Percentiles rank a stretch among this genome's conserved stretches.
Evolutionary conservation across 2,329 filamentous ascomycete species (phyloP).

Genomic region (Fulvia fulva): DNA sequence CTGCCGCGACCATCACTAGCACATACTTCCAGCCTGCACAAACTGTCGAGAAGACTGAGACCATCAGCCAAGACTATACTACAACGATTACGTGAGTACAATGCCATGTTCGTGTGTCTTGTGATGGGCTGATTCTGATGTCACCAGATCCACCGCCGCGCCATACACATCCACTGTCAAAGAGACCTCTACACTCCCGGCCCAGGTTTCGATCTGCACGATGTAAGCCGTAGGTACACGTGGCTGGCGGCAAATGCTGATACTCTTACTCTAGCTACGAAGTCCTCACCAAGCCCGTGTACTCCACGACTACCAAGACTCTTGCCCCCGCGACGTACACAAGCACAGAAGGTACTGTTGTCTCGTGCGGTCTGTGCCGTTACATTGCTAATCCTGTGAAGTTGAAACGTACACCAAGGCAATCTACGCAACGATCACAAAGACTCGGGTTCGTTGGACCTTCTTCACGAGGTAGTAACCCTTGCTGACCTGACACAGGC

Average conservation of each 20-base stretch:
- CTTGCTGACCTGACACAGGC: neutral
- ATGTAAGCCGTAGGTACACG: neutral
- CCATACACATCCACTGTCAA: neutral
- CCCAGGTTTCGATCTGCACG: neutral
- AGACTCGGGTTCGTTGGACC: neutral
- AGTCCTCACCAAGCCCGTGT: neutral
- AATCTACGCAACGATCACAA: neutral
- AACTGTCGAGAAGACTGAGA: neutral
- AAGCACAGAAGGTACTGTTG: neutral
- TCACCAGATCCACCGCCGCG: neutral
- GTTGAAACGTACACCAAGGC: neutral
- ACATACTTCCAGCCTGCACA: neutral
- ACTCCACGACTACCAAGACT: neutral
- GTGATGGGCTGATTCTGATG: neutral
- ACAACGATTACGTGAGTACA: slow-evolving; percentile 1
- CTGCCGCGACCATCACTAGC: neutral
- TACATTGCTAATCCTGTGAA: neutral
- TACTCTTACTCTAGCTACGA: neutral
- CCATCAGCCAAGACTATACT: slow-evolving; percentile 1
- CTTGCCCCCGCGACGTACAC: neutral
- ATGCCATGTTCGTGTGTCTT: neutral
- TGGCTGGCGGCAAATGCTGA: neutral
- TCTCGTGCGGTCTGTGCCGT: neutral
- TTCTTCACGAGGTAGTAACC: neutral
- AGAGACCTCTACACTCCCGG: neutral